These are phyloP conservation scores for Phalaenopsis hybrid DNA, from an alignment of 116 monocot species.

Conservation along the genomic window DNA sequence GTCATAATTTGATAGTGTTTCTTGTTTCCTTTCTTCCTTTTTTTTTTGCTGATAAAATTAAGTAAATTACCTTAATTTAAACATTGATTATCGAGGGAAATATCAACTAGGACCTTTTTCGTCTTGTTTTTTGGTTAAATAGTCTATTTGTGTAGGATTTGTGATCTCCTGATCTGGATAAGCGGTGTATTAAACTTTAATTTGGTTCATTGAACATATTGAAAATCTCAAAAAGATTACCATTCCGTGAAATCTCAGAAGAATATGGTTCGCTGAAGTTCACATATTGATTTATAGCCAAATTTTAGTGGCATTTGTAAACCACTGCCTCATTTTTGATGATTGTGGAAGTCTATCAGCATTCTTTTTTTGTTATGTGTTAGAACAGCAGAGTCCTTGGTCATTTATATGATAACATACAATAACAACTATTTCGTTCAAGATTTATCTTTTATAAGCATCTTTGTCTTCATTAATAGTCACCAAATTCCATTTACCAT, in stretches of 20 bases:
- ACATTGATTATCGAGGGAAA: neutral
- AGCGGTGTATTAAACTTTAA: neutral
- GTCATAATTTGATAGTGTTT: neutral
- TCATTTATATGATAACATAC: neutral
- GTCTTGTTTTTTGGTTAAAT: neutral
- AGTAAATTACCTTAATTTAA: neutral
- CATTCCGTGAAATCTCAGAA: too few species aligned
- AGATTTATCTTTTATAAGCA: neutral
- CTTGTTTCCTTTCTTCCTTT: neutral
- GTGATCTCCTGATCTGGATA: neutral
- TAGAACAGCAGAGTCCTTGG: neutral
- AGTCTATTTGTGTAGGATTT: neutral
- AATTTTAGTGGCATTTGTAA: neutral
- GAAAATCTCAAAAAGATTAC: neutral
- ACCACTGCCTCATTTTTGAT: neutral
- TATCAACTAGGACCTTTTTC: neutral
- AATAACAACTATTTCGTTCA: neutral
- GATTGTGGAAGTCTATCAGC: neutral
- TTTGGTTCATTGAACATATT: neutral
- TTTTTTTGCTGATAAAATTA: neutral
- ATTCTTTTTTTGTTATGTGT: neutral
- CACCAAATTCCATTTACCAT: neutral
- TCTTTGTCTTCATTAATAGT: neutral
- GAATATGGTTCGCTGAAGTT: neutral
- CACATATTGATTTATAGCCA: neutral